phyloP scores from a whole-genome alignment of 108 stramenopile species.

The Skeletonema costatum region DNA sequence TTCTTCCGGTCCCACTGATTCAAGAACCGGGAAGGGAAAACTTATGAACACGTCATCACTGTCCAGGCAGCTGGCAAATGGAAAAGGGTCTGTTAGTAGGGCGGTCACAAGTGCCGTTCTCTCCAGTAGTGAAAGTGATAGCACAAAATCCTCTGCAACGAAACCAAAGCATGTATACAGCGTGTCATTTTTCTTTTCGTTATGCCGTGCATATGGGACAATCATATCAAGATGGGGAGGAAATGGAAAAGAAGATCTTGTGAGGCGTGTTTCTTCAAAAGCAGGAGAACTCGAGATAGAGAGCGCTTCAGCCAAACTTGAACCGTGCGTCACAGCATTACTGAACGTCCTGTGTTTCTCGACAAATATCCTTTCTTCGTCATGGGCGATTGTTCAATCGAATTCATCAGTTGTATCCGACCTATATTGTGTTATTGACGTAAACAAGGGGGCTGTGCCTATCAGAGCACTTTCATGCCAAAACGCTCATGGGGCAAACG shows the following conservation, averaged over 20 bases:
- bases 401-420: constrained; percentile 50
- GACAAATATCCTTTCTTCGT: constrained; percentile 52
- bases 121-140: constrained; percentile 8
- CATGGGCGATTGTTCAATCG: constrained; percentile 77
- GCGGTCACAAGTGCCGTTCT: constrained; percentile 26
- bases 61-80: constrained; percentile 65
- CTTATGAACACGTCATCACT: constrained; percentile 70
- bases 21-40: constrained; percentile 35
- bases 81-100: constrained; percentile 31
- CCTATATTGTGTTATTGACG: constrained; percentile 56
- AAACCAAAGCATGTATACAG: constrained; percentile 47
- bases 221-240: constrained; percentile 89
- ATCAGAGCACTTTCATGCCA: constrained; percentile 29
- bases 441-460: constrained; percentile 45
- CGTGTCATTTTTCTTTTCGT: constrained; percentile 27
- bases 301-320: constrained; percentile 52
- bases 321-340: constrained; percentile 64
- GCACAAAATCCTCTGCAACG: background rate
- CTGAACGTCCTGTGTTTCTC: constrained; percentile 83
- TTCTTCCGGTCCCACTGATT: background rate
- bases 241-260: constrained; percentile 63
- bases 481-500: constrained; percentile 21
- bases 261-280: constrained; percentile 31
- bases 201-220: constrained; percentile 64
- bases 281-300: constrained; percentile 21